phyloP scores from a whole-genome alignment of 768 basidiomycete genomes.

The Russula foetens region DNA sequence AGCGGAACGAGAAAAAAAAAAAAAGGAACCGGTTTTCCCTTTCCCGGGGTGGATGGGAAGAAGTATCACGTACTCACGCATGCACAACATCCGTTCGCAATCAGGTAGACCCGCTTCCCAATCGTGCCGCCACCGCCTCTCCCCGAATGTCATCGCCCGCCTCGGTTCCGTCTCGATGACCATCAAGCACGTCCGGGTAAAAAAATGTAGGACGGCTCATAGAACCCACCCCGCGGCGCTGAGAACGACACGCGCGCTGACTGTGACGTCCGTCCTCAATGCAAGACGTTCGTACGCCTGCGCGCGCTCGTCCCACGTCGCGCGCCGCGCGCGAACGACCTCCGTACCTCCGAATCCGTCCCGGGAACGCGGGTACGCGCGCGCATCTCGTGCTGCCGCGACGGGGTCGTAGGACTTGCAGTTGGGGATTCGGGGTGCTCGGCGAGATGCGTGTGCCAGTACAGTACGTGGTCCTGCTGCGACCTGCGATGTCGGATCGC shows the following conservation, averaged over 20 bases:
- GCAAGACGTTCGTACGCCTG: constrained; percentile 24
- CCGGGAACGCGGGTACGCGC: constrained; percentile 21
- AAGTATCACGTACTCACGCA: constrained; percentile 19
- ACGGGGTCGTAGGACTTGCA: too few relatives aligned
- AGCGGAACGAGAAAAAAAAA: too few relatives aligned
- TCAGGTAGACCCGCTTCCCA: constrained; percentile 49
- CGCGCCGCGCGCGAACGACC: constrained; percentile 24
- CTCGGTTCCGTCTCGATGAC: constrained; percentile 34
- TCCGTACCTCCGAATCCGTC: too few relatives aligned
- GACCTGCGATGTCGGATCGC: too few relatives aligned
- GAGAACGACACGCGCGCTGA: constrained; percentile 25
- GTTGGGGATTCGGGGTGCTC: too few relatives aligned
- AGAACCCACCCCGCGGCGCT: constrained; percentile 25
- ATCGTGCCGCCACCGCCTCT: constrained; percentile 47
- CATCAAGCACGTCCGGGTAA: constrained; percentile 22
- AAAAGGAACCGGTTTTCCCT: too few relatives aligned
- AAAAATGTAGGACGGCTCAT: constrained; percentile 22
- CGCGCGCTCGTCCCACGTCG: constrained; percentile 24
- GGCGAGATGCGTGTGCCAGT: too few relatives aligned
- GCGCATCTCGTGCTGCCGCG: too few relatives aligned
- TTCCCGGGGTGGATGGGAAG: too few relatives aligned
- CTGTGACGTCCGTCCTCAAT: constrained; percentile 18
- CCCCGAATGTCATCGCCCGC: constrained; percentile 47
- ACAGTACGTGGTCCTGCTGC: too few relatives aligned
- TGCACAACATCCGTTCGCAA: constrained; percentile 59